A percentile compares a stretch with the other conserved stretches of the same genome.
These are phyloP conservation scores for Zanthoxylum bungeanum DNA, from an alignment of 345 rosid species.

Conservation along the genomic window DNA sequence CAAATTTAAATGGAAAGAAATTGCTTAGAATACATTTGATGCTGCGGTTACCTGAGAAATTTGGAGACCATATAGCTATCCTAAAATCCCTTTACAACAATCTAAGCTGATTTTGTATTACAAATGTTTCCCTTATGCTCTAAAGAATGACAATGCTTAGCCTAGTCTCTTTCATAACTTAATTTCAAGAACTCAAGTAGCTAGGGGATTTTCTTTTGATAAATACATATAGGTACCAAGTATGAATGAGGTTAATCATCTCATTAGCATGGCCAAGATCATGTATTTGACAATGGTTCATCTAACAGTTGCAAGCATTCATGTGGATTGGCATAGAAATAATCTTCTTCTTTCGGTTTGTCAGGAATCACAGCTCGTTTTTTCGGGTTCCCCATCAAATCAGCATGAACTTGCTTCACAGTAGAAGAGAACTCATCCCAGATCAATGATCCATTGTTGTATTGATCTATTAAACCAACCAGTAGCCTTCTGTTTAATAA, in stretches of 20 bases:
- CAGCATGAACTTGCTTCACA: conserved; percentile 67
- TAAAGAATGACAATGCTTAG: conserved; percentile 15
- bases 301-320: conserved; percentile 84
- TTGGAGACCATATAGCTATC: neutral
- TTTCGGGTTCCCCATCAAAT: conserved; percentile 76
- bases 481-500: conserved; percentile 69
- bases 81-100: conserved; percentile 12
- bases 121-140: no score
- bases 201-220: conserved; percentile 13
- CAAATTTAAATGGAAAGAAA: neutral
- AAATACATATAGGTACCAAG: conserved; percentile 10
- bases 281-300: conserved; percentile 50
- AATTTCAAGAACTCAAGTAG: neutral
- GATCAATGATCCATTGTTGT: conserved; percentile 51
- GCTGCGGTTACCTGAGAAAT: conserved; percentile 12
- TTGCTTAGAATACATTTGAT: conserved; percentile 1
- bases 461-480: conserved; percentile 66
- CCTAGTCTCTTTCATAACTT: conserved; percentile 12
- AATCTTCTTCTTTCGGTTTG: conserved; percentile 95
- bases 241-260: conserved; percentile 15
- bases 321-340: conserved; percentile 87
- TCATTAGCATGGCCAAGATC: conserved; percentile 29
- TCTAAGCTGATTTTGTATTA: no score
- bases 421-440: conserved; percentile 80
- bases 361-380: conserved; percentile 55